Base-by-base conservation (phyloP, 2,329 filamentous ascomycete species). In the Fusarium longipes region DNA sequence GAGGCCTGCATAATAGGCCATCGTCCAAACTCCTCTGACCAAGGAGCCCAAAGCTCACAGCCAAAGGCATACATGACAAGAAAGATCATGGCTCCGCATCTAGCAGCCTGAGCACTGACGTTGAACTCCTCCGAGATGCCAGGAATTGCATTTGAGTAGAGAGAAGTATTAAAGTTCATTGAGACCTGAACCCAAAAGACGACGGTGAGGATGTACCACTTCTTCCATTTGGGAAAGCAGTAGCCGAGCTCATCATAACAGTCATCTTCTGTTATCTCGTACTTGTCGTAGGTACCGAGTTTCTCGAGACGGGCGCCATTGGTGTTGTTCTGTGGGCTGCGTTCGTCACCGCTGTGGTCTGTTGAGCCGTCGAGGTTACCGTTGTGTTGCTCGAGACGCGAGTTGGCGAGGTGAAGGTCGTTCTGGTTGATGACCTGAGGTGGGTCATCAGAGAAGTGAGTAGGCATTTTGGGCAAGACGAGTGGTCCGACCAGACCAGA, bases 41-140 rank as follows among this genome's bases (percentile, higher is more conserved):
- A 96, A 0, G 93, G 93, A 0, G 93, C 93, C 93, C 93, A 96
- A 0, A 95, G 84, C 77, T 96, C 93, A 76, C 93, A 96, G 33
- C 93, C 93, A 75, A 96, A 94, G 35, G 92, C 92, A 76, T 96
- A 96, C 3, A 89, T 78, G 49, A 96, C 84, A 36, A 96, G 80
- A 80, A 95, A 96, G 65, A 93, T 87, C 80, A 91, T 90, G 60
- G 91, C 91, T 75, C 92, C 92, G 57, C 87, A 86, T 54, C 91
- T 87, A 6, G 89, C 91, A 6, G 86, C 87, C 76, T 93, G 90
- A 27, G 81, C 80, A 63, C 88, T 90, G 63, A 95, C 89, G 44
- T 79, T 69, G 68, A 92, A 96, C 63, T 93, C 84, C 20, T 89
- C 81, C 0, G 86, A 81, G 49, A 93, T 91, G 24, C 90, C 89